Base-by-base conservation (phyloP, 352 stramenopile species). In the Pythium phragmitis region DNA sequence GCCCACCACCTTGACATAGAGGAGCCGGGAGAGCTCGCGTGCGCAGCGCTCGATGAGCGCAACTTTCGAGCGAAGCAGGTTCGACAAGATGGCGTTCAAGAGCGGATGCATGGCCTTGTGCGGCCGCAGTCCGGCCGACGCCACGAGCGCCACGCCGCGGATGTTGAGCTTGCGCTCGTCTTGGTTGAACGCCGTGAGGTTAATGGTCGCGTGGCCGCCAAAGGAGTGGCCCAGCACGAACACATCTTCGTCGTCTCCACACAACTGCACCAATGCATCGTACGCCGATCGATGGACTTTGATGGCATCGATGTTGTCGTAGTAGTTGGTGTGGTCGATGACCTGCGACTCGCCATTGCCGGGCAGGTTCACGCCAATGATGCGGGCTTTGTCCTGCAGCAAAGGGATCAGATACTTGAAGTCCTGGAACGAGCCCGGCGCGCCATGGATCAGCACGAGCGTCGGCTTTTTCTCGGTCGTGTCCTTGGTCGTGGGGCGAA, bases 361-460 rank as follows among this genome's bases (percentile, higher is more conserved):
- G 4, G 71, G 71, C 34, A 75, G 49, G 30, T 69, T 70, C 28
- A 77, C 57, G 21, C 54, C 67, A 41, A 77, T 65, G 14, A 77
- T 58, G 19, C 70, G 70, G 3, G 62, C 50, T 16, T 68, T 58
- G 41, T 67, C 36, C 17, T 65, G 14, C 26, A 89, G 56, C 26
- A 75, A 49, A 30, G 80, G 80, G 49, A 82, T 57, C 11, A 88
- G 36, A 63, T 88, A 68, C 30, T 72, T 73, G 60, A 86, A 88
- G 47, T 86, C 76, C 16, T 75, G 67, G 67, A 81, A 78, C 49
- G 70, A 80, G 0, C 79, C 79, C 19, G 79, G 76, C 21, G 79
- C 77, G 8, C 80, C 77, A 47, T 89, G 80, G n/a, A 89, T 52
- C 33, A 89, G 55, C 11, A 83, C 76, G 19, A 85, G 45, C 5